These are phyloP conservation scores for Withania somnifera DNA, from an alignment of 305 asterid species.

Conservation along the genomic window DNA sequence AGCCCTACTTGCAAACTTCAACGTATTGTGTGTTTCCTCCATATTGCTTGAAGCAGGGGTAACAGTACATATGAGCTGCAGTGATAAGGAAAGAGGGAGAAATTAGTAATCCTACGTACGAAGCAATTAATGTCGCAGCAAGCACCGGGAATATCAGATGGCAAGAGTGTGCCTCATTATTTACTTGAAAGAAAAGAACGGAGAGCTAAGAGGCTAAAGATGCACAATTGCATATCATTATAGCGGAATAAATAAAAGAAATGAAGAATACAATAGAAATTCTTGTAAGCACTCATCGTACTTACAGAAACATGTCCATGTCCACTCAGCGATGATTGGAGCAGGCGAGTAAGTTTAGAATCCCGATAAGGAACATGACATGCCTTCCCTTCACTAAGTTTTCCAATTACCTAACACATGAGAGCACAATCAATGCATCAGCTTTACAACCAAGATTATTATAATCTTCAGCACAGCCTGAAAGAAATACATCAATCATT, in stretches of 20 bases:
- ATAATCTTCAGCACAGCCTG: constrained; percentile 1
- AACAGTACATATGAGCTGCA: constrained; percentile 94
- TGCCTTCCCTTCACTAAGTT: constrained; percentile 81
- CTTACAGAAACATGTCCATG: constrained; percentile 98
- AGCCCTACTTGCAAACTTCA: constrained; percentile 98
- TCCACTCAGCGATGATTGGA: constrained; percentile 82
- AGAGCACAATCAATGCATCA: constrained; percentile 6
- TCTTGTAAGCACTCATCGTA: not conserved
- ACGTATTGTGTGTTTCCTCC: constrained; percentile 98
- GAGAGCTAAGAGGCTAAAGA: not conserved
- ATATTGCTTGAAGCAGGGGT: constrained; percentile 98
- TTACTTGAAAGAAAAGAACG: not conserved
- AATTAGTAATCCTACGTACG: not conserved
- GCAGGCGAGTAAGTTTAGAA: constrained; percentile 74
- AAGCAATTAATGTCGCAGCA: not conserved
- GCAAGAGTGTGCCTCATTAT: not conserved
- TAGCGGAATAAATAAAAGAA: not conserved
- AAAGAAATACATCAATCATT: not conserved
- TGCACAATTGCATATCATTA: not conserved
- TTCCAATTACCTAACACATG: constrained; percentile 60
- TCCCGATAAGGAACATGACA: constrained; percentile 78
- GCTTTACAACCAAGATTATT: not conserved
- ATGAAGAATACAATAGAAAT: not conserved
- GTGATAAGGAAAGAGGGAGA: constrained; percentile 6
- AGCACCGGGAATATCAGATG: not conserved